Conservation (phyloP, 1,139 yeast genomes). For the Saccharomyces hybrid region DNA sequence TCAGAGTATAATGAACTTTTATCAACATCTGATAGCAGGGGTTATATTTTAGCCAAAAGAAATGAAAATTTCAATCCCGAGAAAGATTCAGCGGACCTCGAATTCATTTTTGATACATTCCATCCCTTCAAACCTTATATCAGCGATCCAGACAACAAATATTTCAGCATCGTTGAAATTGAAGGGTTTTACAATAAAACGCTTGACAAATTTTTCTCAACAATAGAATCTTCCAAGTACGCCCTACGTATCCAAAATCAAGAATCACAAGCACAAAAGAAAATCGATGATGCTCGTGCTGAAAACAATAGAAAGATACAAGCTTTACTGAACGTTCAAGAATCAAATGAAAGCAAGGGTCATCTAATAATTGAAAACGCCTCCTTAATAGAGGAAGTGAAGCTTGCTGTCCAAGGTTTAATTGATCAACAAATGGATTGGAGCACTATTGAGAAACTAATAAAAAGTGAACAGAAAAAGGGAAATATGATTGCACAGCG, state of each 20-base stretch:
- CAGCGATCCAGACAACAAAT: slow-evolving; percentile 30
- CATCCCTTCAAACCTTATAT: slow-evolving; percentile 71
- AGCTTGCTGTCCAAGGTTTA: slow-evolving; percentile 54
- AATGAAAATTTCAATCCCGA: slow-evolving; percentile 43
- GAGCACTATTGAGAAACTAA: slow-evolving; percentile 75
- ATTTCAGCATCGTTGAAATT: slow-evolving; percentile 35
- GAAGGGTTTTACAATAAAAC: slow-evolving; percentile 65
- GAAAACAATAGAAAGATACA: slow-evolving; percentile 71
- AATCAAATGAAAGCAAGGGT: slow-evolving; percentile 59
- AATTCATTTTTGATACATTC: slow-evolving; percentile 66
- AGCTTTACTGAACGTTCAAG: slow-evolving; percentile 58
- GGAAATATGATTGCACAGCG: slow-evolving; percentile 57
- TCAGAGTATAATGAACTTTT: slow-evolving; percentile 31
- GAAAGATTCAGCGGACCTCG: slow-evolving; percentile 36
- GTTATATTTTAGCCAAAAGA: slow-evolving; percentile 59
- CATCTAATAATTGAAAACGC: slow-evolving; percentile 65
- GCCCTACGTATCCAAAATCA: slow-evolving; percentile 68
- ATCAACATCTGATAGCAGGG: slow-evolving; percentile 32
- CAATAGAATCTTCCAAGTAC: slow-evolving; percentile 73
- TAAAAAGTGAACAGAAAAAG: slow-evolving; percentile 59
- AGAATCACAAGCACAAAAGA: slow-evolving; percentile 63
- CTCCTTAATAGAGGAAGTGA: slow-evolving; percentile 65
- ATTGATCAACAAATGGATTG: slow-evolving; percentile 89
- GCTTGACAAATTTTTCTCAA: slow-evolving; percentile 75
- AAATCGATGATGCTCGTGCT: slow-evolving; percentile 63